phyloP scores from a whole-genome alignment of 2,329 filamentous ascomycete genomes.

The Curvularia verruculosa region DNA sequence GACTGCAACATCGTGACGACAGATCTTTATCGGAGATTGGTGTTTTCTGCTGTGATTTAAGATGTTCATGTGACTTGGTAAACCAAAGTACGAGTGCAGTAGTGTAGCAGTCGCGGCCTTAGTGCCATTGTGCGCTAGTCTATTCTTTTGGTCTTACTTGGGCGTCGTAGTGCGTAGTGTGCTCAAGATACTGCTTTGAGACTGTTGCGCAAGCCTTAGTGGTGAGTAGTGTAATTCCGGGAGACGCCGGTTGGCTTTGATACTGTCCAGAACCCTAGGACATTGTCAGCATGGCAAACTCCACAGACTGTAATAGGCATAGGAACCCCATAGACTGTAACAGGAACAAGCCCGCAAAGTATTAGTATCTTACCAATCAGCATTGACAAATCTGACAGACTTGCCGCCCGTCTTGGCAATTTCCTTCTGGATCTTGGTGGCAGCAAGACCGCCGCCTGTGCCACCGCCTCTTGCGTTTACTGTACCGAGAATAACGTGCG shows the following conservation, averaged over 20 bases:
- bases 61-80: background rate
- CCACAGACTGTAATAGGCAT: background rate
- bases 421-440: constrained; percentile 81
- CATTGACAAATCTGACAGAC: constrained; percentile 77
- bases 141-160: constrained; percentile 17
- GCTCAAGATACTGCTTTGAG: constrained; percentile 34
- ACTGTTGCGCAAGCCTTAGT: constrained; percentile 35
- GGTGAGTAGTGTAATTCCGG: constrained; percentile 73
- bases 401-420: constrained; percentile 70
- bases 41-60: background rate
- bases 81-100: background rate
- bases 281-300: constrained; percentile 19
- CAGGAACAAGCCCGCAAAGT: too few species aligned
- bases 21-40: too few species aligned
- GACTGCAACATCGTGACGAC: too few species aligned
- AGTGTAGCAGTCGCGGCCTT: too few species aligned
- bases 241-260: constrained; percentile 75
- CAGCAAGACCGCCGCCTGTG: constrained; percentile 76
- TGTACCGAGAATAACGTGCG: constrained; percentile 79
- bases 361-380: constrained; percentile 70
- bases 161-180: constrained; percentile 17
- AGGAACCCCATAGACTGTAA: too few species aligned
- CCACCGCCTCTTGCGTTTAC: constrained; percentile 56
- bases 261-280: constrained; percentile 77
- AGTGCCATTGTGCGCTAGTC: background rate